Evolutionary conservation across 1,139 yeast genomes (phyloP).

Genomic region (Hansenula sp.): DNA sequence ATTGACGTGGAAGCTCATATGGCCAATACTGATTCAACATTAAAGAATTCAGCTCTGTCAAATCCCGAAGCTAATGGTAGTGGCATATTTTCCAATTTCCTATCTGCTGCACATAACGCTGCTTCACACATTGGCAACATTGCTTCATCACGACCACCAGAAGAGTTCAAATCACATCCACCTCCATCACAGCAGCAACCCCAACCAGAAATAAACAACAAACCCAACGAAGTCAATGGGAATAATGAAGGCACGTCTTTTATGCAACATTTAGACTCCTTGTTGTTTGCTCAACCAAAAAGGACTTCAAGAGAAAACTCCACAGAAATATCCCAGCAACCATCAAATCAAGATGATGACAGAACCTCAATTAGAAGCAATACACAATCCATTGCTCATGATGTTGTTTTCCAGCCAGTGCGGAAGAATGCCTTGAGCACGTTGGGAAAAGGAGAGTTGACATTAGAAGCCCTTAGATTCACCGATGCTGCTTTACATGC

Average conservation of each 20-base stretch:
- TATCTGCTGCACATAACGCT: slow-evolving; percentile 33
- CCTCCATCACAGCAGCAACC: slow-evolving; percentile 11
- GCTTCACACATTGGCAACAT: slow-evolving; percentile 26
- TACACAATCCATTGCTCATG: slow-evolving; percentile 13
- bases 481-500: slow-evolving; percentile 3
- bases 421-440: slow-evolving; percentile 56
- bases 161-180: slow-evolving; percentile 20
- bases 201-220: slow-evolving; percentile 12
- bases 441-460: slow-evolving; percentile 69
- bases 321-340: slow-evolving; percentile 5
- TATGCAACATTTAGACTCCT: slow-evolving; percentile 31
- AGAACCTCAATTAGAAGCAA: slow-evolving; percentile 1
- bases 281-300: slow-evolving; percentile 19
- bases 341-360: slow-evolving; percentile 1
- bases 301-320: slow-evolving; percentile 3
- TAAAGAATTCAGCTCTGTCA: not conserved
- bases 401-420: slow-evolving; percentile 55
- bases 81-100: slow-evolving; percentile 27
- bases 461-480: slow-evolving; percentile 52
- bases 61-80: slow-evolving; percentile 5
- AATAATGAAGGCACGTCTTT: slow-evolving; percentile 20
- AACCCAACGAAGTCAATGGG: not conserved
- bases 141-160: slow-evolving; percentile 9
- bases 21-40: slow-evolving; percentile 14
- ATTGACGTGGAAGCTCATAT: slow-evolving; percentile 11